Base-by-base conservation (phyloP, 2,329 filamentous ascomycete genomes). In the Colletotrichum falcatum region DNA sequence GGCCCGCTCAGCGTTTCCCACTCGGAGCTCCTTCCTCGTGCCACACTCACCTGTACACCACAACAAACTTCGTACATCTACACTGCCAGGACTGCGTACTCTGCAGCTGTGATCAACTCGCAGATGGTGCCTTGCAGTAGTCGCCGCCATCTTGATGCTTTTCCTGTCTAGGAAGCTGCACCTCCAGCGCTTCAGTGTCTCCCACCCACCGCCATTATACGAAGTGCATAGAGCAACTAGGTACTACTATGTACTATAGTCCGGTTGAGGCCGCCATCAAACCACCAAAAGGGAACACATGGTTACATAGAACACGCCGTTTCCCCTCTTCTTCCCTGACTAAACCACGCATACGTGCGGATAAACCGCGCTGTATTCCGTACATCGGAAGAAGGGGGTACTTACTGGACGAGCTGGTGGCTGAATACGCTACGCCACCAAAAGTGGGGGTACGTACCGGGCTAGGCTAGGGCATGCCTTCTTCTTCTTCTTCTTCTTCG, bases 101-200 rank as follows among this genome's bases (percentile, higher is more conserved):
- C 62, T 66, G 63, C 63, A 61, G 56, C 42, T 56, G 67, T 66
- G 56, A 18, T 67, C 63, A 58, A 35, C 46, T 53, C 28, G 48
- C 39, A 60, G 69, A 70, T 71, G 69, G 69, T 71, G 65, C 69
- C 69, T 71, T 71, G 69, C 69, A 71, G 69, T 71, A 71, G 69
- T 48, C 35, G 42, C 69, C 65, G 65, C 48, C 69, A 37, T 64
- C 46, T 58, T 59, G 58, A 59, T 63, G 68, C 65, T 58, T 70
- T 44, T 68, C 54, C 65, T 68, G 68, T 68, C 64, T 70, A 68
- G 68, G 44, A 71, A 63, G 64, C 67, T 70, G 67, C 67, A 67
- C 35, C 63, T 70, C 58, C 12, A 61, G 68, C 68, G 68, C 64
- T 71, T 33, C 60, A 54, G 26, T 23, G 60, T 44, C 49, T 60